These are phyloP conservation scores for Candida multigemmis DNA, from an alignment of 805 yeast genomes.

Conservation along the genomic window DNA sequence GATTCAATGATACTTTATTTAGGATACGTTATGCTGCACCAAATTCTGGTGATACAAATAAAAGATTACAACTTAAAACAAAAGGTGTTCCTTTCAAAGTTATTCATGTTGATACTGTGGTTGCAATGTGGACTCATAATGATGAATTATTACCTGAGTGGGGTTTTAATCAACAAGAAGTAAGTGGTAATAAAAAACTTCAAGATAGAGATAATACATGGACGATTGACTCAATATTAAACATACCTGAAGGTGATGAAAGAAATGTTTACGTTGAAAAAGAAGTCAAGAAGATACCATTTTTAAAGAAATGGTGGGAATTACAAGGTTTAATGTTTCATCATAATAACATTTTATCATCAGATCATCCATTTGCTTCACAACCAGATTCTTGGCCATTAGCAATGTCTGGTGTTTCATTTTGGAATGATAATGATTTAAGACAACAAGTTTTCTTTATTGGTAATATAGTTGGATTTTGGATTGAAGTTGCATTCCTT, in stretches of 20 bases:
- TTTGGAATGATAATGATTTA: slow-evolving; percentile 73
- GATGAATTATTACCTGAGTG: slow-evolving; percentile 86
- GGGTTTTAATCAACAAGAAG: slow-evolving; percentile 89
- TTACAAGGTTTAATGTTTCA: slow-evolving; percentile 83
- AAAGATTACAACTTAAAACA: slow-evolving; percentile 50
- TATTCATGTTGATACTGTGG: slow-evolving; percentile 78
- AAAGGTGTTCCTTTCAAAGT: slow-evolving; percentile 62
- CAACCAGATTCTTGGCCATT: slow-evolving; percentile 90
- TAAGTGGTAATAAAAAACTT: slow-evolving; percentile 85
- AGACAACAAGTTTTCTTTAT: slow-evolving; percentile 77
- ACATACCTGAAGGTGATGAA: slow-evolving; percentile 41
- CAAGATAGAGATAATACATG: slow-evolving; percentile 63
- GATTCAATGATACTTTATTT: slow-evolving; percentile 68
- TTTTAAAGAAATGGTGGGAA: slow-evolving; percentile 83
- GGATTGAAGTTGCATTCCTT: slow-evolving; percentile 64
- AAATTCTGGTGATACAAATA: slow-evolving; percentile 27
- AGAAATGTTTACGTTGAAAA: slow-evolving; percentile 63
- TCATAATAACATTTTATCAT: slow-evolving; percentile 78
- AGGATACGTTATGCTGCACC: slow-evolving; percentile 46
- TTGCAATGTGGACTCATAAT: slow-evolving; percentile 89
- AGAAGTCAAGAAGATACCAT: slow-evolving; percentile 52
- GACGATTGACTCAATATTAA: slow-evolving; percentile 64
- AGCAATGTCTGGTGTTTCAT: slow-evolving; percentile 83
- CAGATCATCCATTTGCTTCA: slow-evolving; percentile 94
- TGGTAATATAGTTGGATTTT: slow-evolving; percentile 89